Base-by-base conservation (phyloP, 768 basidiomycete genomes). In the Psilocybe cubensis region DNA sequence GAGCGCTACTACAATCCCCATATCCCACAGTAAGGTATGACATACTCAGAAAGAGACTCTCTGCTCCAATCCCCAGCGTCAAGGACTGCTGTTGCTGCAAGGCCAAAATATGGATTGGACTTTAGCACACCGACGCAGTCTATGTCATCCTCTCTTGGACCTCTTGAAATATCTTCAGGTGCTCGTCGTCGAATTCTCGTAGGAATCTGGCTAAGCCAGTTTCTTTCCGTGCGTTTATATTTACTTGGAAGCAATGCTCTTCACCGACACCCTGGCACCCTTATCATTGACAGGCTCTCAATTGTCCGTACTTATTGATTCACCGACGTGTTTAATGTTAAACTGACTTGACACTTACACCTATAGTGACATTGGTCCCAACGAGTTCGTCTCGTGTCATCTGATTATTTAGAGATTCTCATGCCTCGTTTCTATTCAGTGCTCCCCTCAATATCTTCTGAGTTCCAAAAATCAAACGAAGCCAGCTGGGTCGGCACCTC, bases 401-500 rank as follows among this genome's bases (percentile, higher is more conserved):
- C 8, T 27, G 9, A 8, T 42, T 33, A 28, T 51, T 21, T 48
- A 48, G 50, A 63, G 45, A 52, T 43, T 5, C 25, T 21, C 14
- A 38, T 10, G 12, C 7, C 4, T 3, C 25, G 18, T 12, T 17
- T 28, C 27, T 7, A 21, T n/a, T 3, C 29, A 91, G 90, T 92
- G 74, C 67, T 92, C 20, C 84, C 87, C 2, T 83, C 87, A 11
- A 91, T 92, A 54, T 91, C 89, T 1, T 91, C 89, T 0, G 88
- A 91, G 42, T 91, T 91, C 62, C 70, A 86, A 58, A 85, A 80
- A 63, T 88, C 89, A 8, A 84, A 91, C 66, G 87, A 92, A 70
- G 88, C 87, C 1, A 88, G 87, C 64, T 92, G 91, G 92, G 79
- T 93, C 10, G 91, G 91, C 43, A 92, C 92, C 35, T 78, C 88